A percentile compares a stretch with the other conserved stretches of the same genome.
Evolutionary conservation across 345 rosid genomes (phyloP).

Genomic region (Balakata baccata): DNA sequence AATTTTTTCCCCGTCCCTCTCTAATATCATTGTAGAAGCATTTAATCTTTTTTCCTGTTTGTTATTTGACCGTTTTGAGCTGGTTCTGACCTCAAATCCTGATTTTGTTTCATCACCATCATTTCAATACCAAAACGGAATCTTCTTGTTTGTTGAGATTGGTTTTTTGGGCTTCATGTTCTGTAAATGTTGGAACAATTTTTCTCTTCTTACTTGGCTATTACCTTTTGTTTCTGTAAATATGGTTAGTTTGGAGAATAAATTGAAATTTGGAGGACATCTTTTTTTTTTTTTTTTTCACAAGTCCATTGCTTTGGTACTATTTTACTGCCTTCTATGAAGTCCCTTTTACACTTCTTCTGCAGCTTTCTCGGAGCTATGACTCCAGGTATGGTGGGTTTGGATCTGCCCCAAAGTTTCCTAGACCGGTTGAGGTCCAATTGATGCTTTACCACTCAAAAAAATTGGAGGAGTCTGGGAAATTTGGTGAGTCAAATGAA

Average conservation of each 20-base stretch:
- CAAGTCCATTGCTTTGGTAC: not conserved
- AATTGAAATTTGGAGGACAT: not conserved
- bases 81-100: not conserved
- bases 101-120: no score
- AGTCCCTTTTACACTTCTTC: slow-evolving; percentile 11
- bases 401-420: slow-evolving; percentile 96
- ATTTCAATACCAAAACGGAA: not conserved
- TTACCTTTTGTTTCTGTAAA: not conserved
- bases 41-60: not conserved
- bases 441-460: slow-evolving; percentile 76
- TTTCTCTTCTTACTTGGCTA: not conserved
- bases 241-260: not conserved
- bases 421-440: slow-evolving; percentile 91
- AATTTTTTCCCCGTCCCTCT: not conserved
- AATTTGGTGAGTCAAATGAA: slow-evolving; percentile 46
- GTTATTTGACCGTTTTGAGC: not conserved
- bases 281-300: not conserved
- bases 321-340: slow-evolving; percentile 9
- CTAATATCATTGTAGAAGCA: not conserved
- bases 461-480: slow-evolving; percentile 58
- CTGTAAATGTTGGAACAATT: not conserved
- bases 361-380: slow-evolving; percentile 71
- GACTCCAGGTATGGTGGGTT: slow-evolving; percentile 78
- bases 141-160: not conserved
- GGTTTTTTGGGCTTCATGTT: not conserved